phyloP scores from a whole-genome alignment of 768 basidiomycete genomes.

The Mycena olivaceomarginata region DNA sequence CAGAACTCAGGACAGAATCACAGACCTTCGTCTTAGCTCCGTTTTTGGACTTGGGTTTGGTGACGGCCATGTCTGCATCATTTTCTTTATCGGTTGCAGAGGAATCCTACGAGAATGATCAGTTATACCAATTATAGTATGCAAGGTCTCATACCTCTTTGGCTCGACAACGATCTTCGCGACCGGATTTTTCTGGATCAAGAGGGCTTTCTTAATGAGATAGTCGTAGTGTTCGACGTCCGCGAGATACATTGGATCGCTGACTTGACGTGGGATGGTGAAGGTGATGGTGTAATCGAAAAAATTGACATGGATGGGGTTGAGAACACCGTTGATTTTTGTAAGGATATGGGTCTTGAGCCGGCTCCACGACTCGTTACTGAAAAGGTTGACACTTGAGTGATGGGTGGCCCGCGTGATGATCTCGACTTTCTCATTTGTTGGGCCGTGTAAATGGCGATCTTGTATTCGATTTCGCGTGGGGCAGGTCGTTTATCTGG shows the following conservation, averaged over 20 bases:
- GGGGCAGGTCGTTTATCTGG: neutral
- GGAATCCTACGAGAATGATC: neutral
- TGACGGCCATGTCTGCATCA: neutral
- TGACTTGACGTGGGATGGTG: slow-evolving; percentile 17
- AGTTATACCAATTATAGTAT: too few relatives aligned
- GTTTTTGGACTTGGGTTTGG: neutral
- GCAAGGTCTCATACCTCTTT: neutral
- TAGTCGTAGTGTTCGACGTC: neutral
- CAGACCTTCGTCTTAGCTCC: neutral
- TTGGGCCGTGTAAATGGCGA: neutral
- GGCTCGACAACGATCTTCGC: slow-evolving; percentile 13
- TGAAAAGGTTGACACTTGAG: neutral
- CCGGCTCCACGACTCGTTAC: neutral
- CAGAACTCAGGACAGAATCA: neutral
- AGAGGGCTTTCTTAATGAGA: neutral
- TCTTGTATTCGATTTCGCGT: neutral
- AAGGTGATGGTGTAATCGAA: neutral
- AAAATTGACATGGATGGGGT: neutral
- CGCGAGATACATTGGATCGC: neutral
- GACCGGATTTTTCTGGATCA: neutral
- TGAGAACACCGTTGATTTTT: neutral
- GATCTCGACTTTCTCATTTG: neutral
- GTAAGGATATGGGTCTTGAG: neutral
- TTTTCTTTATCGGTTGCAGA: neutral
- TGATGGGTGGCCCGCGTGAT: neutral